These are phyloP conservation scores for Colletotrichum plurivorum DNA, from an alignment of 2,329 filamentous ascomycete genomes.

Conservation along the genomic window DNA sequence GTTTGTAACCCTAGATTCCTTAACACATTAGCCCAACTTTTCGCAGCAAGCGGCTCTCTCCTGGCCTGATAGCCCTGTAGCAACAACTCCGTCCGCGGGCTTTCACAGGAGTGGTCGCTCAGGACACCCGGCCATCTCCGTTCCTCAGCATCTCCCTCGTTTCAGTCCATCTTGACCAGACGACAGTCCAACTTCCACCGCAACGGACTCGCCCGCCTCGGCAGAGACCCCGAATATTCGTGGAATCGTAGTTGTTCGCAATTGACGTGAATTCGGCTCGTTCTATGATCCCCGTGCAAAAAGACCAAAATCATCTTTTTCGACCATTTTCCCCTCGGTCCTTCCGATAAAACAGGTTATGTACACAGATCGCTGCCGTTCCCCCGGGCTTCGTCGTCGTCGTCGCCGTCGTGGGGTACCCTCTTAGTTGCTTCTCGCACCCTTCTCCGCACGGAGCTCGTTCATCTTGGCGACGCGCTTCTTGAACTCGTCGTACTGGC, in stretches of 20 bases:
- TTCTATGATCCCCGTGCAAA: slow-evolving; percentile 32
- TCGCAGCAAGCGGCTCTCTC: too few relatives aligned
- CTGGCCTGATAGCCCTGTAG: too few relatives aligned
- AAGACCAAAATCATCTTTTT: slow-evolving; percentile 13
- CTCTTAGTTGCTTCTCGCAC: slow-evolving; percentile 84
- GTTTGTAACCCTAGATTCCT: too few relatives aligned
- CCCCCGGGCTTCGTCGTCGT: slow-evolving; percentile 12
- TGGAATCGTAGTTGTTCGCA: slow-evolving; percentile 5
- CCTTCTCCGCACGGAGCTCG: slow-evolving; percentile 89
- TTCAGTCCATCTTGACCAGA: too few relatives aligned
- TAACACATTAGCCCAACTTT: too few relatives aligned
- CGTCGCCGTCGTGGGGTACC: neutral
- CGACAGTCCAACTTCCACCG: too few relatives aligned
- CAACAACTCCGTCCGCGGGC: too few relatives aligned
- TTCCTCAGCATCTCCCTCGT: too few relatives aligned
- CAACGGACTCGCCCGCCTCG: neutral
- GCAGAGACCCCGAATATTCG: neutral
- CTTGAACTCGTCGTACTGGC: slow-evolving; percentile 99
- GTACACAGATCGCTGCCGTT: slow-evolving; percentile 36
- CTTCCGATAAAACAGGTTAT: slow-evolving; percentile 32
- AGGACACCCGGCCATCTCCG: too few relatives aligned
- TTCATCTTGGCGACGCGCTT: slow-evolving; percentile 99
- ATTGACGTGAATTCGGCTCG: slow-evolving; percentile 40
- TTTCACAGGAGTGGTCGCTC: too few relatives aligned
- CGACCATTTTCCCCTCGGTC: slow-evolving; percentile 24